Conservation (phyloP, 306 rosid genomes). For the Cicer bijugum region DNA sequence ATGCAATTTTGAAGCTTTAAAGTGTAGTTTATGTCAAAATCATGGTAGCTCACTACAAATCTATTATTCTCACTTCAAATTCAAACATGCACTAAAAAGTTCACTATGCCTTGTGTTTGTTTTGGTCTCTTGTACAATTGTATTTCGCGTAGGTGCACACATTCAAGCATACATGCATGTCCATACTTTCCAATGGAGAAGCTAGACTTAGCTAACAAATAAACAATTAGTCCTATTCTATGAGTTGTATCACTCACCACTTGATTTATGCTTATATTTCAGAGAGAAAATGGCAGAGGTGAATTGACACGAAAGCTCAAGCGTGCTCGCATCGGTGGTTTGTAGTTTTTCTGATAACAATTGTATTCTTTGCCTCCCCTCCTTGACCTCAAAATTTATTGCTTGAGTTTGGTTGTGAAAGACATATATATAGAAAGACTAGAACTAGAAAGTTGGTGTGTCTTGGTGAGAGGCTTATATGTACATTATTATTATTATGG, state of each 20-base stretch:
- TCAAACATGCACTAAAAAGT: no score
- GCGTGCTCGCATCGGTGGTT: slow-evolving; percentile 28
- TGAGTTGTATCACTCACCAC: slow-evolving; percentile 37
- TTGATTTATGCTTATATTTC: slow-evolving; percentile 50
- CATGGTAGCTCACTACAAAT: no score
- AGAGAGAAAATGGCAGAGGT: slow-evolving; percentile 91
- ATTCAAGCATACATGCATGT: neutral
- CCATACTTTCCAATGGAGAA: slow-evolving; percentile 3
- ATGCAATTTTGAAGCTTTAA: no score
- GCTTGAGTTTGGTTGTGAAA: slow-evolving; percentile 38
- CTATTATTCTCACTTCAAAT: no score
- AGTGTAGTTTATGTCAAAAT: no score
- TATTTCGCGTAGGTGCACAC: neutral
- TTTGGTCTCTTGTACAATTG: neutral
- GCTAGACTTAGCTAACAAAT: neutral
- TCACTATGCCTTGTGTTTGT: neutral
- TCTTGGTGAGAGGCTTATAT: slow-evolving; percentile 51
- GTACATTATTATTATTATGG: slow-evolving; percentile 50
- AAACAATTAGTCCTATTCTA: slow-evolving; percentile 1
- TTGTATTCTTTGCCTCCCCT: slow-evolving; percentile 44
- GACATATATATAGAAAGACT: slow-evolving; percentile 37
- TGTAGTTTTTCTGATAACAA: slow-evolving; percentile 43
- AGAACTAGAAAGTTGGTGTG: slow-evolving; percentile 38
- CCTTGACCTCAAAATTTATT: slow-evolving; percentile 16
- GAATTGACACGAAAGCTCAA: slow-evolving; percentile 46